Conservation (phyloP, 352 stramenopile genomes). For the Pythium coloratum region DNA sequence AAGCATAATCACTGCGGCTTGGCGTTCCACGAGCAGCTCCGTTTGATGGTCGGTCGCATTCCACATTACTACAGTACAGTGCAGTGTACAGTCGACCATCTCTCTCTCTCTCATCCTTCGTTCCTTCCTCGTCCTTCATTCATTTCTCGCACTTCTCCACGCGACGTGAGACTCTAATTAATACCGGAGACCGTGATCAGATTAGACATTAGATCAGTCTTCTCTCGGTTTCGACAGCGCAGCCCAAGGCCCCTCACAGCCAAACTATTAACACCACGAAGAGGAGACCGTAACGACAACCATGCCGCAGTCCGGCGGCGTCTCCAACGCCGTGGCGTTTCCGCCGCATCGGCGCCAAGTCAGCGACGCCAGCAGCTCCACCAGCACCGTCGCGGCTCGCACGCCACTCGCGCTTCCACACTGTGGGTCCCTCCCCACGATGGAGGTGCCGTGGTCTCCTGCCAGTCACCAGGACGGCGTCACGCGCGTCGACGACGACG, state of each 20-base stretch:
- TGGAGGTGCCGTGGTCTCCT: constrained; percentile 26
- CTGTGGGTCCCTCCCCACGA: constrained; percentile 21
- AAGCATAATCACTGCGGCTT: background rate
- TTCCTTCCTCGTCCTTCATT: background rate
- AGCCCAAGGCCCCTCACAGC: too few species aligned
- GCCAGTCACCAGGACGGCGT: constrained; percentile 9
- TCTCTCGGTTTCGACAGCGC: background rate
- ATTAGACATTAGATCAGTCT: background rate
- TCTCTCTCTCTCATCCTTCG: background rate
- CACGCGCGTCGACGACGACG: constrained; percentile 13
- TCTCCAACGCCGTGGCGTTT: background rate
- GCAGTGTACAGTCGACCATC: background rate
- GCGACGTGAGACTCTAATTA: background rate
- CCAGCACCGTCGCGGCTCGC: constrained; percentile 10
- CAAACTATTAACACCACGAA: too few species aligned
- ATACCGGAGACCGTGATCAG: too few species aligned
- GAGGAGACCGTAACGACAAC: background rate
- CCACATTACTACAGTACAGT: background rate
- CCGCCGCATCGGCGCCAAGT: constrained; percentile 16
- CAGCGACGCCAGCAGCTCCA: constrained; percentile 23
- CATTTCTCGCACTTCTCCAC: background rate
- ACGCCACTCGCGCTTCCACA: constrained; percentile 17
- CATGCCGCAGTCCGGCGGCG: background rate
- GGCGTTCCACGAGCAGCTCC: constrained; percentile 1
- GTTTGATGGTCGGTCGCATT: background rate